Conservation (phyloP, 257 asterid species). For the Henckelia pumila region DNA sequence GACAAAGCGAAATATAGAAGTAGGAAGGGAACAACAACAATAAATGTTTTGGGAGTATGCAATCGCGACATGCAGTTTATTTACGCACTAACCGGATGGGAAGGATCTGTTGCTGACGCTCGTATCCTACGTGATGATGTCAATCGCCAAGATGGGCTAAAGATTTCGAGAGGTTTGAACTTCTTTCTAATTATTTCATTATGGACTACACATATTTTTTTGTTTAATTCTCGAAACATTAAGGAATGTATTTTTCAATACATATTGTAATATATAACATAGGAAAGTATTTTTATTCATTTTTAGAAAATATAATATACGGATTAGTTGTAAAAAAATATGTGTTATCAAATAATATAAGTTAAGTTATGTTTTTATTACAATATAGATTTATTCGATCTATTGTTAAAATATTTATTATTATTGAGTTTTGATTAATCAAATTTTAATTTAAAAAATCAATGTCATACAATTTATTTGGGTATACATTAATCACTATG, state of each 20-base stretch:
- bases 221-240: neutral
- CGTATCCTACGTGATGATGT: conserved; percentile 7
- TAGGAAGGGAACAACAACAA: conserved; percentile 2
- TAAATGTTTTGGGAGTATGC: conserved; percentile 15
- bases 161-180: neutral
- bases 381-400: too few species aligned
- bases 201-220: neutral
- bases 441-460: too few species aligned
- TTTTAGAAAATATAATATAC: too few species aligned
- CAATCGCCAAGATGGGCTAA: conserved; percentile 3
- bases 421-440: too few species aligned
- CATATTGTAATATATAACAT: too few species aligned
- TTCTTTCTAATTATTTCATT: neutral
- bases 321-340: too few species aligned
- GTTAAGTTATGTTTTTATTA: too few species aligned
- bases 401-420: too few species aligned
- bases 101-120: conserved; percentile 8
- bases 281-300: too few species aligned
- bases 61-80: conserved; percentile 14
- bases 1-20: neutral
- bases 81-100: conserved; percentile 7
- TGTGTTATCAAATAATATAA: too few species aligned
- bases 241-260: neutral
- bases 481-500: too few species aligned
- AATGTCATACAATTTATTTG: too few species aligned